phyloP scores from a whole-genome alignment of 371 early-diverging fungal genomes.

The Apophysomyces trapeziformis region DNA sequence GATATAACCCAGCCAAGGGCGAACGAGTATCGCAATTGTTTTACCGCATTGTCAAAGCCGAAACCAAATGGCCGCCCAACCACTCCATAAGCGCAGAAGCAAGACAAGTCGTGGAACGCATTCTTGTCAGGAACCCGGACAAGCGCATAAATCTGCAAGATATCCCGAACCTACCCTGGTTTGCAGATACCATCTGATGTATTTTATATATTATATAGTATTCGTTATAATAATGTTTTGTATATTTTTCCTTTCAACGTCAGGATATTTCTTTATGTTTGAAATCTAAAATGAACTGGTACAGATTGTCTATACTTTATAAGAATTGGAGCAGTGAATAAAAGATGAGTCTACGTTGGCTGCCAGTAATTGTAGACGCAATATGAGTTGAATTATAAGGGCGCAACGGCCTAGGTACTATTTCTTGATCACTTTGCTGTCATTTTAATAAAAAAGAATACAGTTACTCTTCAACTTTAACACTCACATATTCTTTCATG shows the following conservation, averaged over 20 bases:
- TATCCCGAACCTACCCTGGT: constrained; percentile 28
- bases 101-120: constrained; percentile 33
- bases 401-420: too few species aligned
- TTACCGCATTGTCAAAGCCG: constrained; percentile 33
- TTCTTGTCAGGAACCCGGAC: constrained; percentile 35
- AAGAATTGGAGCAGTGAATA: not conserved
- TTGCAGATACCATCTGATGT: constrained; percentile 10
- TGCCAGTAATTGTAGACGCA: too few species aligned
- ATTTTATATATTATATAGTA: constrained; percentile 4
- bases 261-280: not conserved
- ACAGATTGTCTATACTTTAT: constrained; percentile 24
- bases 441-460: too few species aligned
- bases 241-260: constrained; percentile 2
- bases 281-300: not conserved
- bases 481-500: too few species aligned
- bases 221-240: not conserved
- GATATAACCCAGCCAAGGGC: constrained; percentile 20
- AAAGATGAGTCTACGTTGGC: too few species aligned
- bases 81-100: constrained; percentile 18
- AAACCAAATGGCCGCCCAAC: constrained; percentile 37
- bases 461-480: too few species aligned
- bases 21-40: constrained; percentile 33
- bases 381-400: too few species aligned
- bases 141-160: constrained; percentile 24
- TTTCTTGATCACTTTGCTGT: too few species aligned